Conservation (phyloP, 257 asterid species). For the Petrea volubilis region DNA sequence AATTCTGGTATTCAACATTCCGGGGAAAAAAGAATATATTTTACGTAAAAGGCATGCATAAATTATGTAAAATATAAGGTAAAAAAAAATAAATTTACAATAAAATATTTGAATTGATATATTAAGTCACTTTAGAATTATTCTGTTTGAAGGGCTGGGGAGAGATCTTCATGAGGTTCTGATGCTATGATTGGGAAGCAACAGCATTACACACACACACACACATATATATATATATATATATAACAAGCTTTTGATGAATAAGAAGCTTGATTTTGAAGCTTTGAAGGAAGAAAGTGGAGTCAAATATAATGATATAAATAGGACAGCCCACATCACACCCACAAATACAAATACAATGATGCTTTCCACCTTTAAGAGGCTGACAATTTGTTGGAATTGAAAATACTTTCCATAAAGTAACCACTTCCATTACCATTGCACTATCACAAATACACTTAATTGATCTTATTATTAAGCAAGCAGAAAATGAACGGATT, state of each 20-base stretch:
- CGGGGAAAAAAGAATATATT: no score
- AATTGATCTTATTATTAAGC: no score
- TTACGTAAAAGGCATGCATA: no score
- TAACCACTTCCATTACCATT: background rate
- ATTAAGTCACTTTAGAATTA: background rate
- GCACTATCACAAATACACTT: background rate
- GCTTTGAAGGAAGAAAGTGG: constrained; percentile 13
- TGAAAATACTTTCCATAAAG: constrained; percentile 10
- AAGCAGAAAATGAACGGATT: no score
- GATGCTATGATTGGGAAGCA: background rate
- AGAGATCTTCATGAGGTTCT: background rate
- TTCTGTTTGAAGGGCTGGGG: background rate
- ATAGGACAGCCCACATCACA: background rate
- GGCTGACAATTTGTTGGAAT: constrained; percentile 10
- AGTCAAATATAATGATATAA: background rate
- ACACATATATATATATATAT: constrained; percentile 7
- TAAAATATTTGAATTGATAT: no score
- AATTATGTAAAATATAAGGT: no score
- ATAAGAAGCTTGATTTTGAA: background rate
- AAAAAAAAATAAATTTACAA: no score
- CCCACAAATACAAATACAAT: no score
- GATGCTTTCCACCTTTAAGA: background rate
- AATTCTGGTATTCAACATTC: no score
- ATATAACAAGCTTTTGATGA: constrained; percentile 1
- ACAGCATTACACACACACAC: no score